Conservation (phyloP, 1,284 basidiomycete genomes). For the Inonotus hispidus region DNA sequence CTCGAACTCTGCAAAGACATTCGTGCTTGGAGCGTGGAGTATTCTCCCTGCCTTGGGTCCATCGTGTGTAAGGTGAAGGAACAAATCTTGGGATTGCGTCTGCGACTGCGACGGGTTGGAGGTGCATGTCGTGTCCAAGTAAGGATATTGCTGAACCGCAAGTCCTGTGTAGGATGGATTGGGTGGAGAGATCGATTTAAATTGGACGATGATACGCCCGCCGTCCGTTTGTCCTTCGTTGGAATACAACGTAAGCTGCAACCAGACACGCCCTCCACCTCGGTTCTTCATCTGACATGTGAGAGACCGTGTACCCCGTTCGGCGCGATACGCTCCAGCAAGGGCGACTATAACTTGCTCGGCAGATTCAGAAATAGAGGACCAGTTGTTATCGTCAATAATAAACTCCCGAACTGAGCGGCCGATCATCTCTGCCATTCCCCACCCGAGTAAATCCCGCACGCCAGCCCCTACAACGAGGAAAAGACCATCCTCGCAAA, state of each 20-base stretch:
- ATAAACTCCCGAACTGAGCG: constrained; percentile 53
- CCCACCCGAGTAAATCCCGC: constrained; percentile 58
- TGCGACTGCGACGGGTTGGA: neutral
- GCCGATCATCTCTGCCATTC: constrained; percentile 65
- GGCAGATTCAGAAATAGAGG: constrained; percentile 21
- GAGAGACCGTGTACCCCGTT: constrained; percentile 25
- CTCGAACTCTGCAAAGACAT: constrained; percentile 74
- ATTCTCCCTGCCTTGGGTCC: neutral
- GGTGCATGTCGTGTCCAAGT: neutral
- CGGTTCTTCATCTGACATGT: constrained; percentile 32
- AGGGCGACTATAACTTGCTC: constrained; percentile 24
- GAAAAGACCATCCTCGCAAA: constrained; percentile 46
- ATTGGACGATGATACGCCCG: constrained; percentile 21
- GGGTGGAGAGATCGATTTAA: constrained; percentile 16
- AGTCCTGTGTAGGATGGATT: neutral
- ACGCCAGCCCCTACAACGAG: constrained; percentile 47
- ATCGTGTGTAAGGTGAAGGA: neutral
- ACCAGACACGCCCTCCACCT: constrained; percentile 29
- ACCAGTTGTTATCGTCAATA: constrained; percentile 25
- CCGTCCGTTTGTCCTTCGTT: neutral
- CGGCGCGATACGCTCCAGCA: constrained; percentile 17
- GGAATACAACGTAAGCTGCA: constrained; percentile 33
- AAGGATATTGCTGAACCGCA: too few species aligned
- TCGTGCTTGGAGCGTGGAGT: constrained; percentile 21
- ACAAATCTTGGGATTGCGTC: neutral